Conservation (phyloP, 805 yeast species). For the Candida endomychidarum region DNA sequence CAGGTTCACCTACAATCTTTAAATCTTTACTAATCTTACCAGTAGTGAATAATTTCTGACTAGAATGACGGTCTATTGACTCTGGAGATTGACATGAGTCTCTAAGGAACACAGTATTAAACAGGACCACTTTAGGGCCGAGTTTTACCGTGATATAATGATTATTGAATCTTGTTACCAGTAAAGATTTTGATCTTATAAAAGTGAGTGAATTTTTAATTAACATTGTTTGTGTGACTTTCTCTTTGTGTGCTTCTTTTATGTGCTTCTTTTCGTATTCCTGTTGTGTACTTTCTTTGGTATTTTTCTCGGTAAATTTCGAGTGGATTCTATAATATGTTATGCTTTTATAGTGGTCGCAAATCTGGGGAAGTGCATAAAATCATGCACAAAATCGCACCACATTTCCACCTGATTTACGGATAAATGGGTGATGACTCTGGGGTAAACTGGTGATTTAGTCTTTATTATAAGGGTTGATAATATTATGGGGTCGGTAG, state of each 20-base stretch:
- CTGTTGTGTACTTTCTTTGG: too few species aligned
- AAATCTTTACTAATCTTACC: conserved; percentile 42
- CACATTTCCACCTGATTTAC: too few species aligned
- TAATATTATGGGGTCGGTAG: too few species aligned
- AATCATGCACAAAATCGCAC: background rate
- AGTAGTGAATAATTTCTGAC: conserved; percentile 67
- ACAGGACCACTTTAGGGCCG: conserved; percentile 23
- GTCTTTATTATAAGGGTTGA: too few species aligned
- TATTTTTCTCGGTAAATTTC: background rate
- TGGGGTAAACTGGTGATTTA: too few species aligned
- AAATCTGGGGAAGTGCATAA: background rate
- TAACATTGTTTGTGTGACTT: too few species aligned
- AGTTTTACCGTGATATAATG: conserved; percentile 4
- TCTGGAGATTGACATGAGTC: conserved; percentile 54
- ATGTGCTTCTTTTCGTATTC: too few species aligned
- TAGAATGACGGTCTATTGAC: conserved; percentile 55
- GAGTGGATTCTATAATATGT: too few species aligned
- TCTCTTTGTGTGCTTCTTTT: too few species aligned
- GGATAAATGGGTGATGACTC: too few species aligned
- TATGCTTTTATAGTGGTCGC: background rate
- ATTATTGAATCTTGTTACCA: conserved; percentile 3
- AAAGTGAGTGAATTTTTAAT: background rate
- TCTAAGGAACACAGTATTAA: conserved; percentile 57
- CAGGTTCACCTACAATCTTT: conserved; percentile 35
- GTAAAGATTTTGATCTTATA: conserved; percentile 1